Base-by-base conservation (phyloP, 345 rosid species). In the Pugionium cornutum region DNA sequence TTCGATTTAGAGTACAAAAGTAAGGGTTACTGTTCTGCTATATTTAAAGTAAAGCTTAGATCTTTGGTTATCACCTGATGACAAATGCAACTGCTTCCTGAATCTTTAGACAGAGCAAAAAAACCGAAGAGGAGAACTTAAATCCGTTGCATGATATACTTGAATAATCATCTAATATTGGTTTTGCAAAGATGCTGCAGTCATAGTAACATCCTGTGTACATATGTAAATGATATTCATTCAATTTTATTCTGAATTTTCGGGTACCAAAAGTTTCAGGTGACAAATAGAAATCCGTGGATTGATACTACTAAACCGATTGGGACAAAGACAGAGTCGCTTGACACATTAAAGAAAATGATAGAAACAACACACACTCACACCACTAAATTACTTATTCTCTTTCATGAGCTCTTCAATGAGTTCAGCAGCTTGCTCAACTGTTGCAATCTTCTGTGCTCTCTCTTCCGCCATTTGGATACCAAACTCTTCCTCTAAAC, bases 11-110 rank as follows among this genome's bases (percentile, higher is more conserved):
- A 4, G 45, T 42, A 29, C 9, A 29, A 49, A 49, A 9, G 28
- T 49, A 8, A 48, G 11, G 4, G 3, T 42, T 42, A 42, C 3
- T 42, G 1, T 2, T 6, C 1, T 44, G 48, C 48, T 44, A 18
- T 18, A 18, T 18, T 18, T 18, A 2, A 70, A 6, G 6, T 34
- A 40, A 11, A 33, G 47, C 34, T 58, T 64, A 57, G 28, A 42
- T 57, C 9, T 48, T 57, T 48, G 64, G 32, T 70, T 59, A 55
- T 46, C 3, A 77, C 80, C 75, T 74, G 72, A 59, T 52, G 53
- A 87, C 84, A 67, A 75, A 81, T 64, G 92, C 84, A 53, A 89
- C 80, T 44, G 94, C 91, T 57, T 89, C 96, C 78, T 75, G 78
- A 56, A 75, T 49, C 78, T 75, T 68, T 54, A 74, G 60, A 62